phyloP scores from a whole-genome alignment of 192 early-diverging fungal species.

The Thamnidium elegans region DNA sequence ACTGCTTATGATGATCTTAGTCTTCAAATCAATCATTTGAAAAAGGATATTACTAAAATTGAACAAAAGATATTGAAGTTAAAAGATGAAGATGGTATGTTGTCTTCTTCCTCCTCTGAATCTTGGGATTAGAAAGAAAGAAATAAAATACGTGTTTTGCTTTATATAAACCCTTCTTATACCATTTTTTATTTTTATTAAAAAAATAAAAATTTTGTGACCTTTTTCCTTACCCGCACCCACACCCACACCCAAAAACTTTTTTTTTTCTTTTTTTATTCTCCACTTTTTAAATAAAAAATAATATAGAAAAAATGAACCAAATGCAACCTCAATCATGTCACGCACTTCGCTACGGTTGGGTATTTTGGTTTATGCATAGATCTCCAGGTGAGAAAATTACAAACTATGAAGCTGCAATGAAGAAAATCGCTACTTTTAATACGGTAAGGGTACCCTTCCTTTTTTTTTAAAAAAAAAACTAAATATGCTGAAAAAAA shows the following conservation, averaged over 20 bases:
- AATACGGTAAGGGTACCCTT: slow-evolving; percentile 50
- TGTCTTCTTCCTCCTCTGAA: background rate
- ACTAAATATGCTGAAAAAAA: background rate
- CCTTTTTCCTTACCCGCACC: background rate
- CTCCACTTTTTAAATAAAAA: background rate
- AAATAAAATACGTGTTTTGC: background rate
- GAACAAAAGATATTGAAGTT: slow-evolving; percentile 17
- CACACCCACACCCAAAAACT: background rate
- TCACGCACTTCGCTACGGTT: slow-evolving; percentile 75
- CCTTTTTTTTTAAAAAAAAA: background rate
- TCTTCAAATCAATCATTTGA: slow-evolving; percentile 35
- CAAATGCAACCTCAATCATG: background rate
- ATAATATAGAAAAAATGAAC: slow-evolving; percentile 12
- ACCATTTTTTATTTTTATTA: background rate
- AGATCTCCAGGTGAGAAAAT: slow-evolving; percentile 83
- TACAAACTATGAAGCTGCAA: slow-evolving; percentile 80
- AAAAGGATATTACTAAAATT: slow-evolving; percentile 23
- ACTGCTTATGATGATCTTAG: slow-evolving; percentile 37
- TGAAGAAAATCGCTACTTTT: slow-evolving; percentile 85
- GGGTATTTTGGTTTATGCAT: slow-evolving; percentile 97
- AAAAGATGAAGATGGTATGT: background rate
- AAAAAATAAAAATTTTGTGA: background rate
- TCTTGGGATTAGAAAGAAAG: background rate
- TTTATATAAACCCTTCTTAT: background rate
- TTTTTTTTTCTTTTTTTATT: background rate